Conservation (phyloP, 495 filamentous ascomycete species). For the Aspergillus homomorphus region DNA sequence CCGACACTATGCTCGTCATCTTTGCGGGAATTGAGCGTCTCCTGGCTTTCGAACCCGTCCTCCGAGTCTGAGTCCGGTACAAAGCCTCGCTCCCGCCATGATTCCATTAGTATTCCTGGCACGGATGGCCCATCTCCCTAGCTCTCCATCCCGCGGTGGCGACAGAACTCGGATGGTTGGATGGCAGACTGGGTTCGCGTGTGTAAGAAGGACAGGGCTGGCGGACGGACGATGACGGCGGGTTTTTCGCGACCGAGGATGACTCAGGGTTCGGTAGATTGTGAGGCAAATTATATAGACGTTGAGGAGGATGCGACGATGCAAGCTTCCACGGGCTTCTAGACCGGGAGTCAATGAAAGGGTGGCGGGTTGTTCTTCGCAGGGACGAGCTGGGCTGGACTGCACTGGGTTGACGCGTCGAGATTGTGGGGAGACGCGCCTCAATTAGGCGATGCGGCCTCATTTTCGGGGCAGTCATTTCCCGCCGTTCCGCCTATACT, state of each 20-base stretch:
- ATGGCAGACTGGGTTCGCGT: not conserved
- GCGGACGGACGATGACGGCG: not conserved
- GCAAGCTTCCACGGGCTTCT: not conserved
- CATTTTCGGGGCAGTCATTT: not conserved
- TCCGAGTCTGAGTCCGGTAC: constrained; percentile 62
- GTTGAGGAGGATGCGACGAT: not conserved
- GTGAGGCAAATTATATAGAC: not conserved
- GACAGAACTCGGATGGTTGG: not conserved
- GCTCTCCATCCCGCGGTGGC: constrained; percentile 24
- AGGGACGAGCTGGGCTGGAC: not conserved
- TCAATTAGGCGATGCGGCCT: constrained; percentile 23
- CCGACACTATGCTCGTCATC: constrained; percentile 9
- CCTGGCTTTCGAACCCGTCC: constrained; percentile 46
- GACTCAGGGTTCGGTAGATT: not conserved
- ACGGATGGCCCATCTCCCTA: constrained; percentile 43
- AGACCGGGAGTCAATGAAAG: not conserved
- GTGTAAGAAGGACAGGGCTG: not conserved
- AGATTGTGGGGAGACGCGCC: constrained; percentile 34
- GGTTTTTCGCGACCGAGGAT: not conserved
- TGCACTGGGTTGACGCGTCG: constrained; percentile 32
- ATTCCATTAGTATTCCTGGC: constrained; percentile 52
- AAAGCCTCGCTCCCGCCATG: constrained; percentile 60
- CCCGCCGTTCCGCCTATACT: not conserved
- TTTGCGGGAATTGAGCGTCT: constrained; percentile 17
- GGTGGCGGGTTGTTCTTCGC: not conserved